Conservation (phyloP, 2,329 filamentous ascomycete species). For the Keithomyces neogunnii region DNA sequence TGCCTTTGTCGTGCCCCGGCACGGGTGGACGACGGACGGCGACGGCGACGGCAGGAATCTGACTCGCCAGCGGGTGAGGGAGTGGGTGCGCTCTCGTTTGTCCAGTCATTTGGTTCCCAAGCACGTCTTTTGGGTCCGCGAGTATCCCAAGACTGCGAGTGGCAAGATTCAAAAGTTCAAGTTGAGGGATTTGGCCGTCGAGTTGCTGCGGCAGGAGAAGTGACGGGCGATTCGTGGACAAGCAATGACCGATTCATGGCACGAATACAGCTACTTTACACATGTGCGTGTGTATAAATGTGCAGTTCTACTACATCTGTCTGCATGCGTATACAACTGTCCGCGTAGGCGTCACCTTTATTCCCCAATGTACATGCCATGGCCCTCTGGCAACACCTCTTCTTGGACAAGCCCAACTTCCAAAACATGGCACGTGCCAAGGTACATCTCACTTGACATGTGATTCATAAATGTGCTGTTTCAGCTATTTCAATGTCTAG, state of each 20-base stretch:
- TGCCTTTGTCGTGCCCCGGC: conserved; percentile 62
- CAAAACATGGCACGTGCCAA: neutral
- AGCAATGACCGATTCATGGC: too few relatives aligned
- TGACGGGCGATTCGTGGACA: neutral
- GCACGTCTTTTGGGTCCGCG: conserved; percentile 76
- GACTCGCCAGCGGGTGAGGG: conserved; percentile 50
- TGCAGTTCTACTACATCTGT: neutral
- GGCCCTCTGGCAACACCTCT: neutral
- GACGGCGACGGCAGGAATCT: conserved; percentile 25
- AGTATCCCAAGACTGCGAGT: conserved; percentile 91
- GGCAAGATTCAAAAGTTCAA: conserved; percentile 97
- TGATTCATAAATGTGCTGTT: neutral
- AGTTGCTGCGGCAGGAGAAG: conserved; percentile 17
- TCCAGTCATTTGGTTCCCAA: conserved; percentile 75
- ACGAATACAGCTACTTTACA: neutral
- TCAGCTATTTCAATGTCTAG: neutral
- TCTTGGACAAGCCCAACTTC: neutral
- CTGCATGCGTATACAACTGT: too few relatives aligned
- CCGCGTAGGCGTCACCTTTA: too few relatives aligned
- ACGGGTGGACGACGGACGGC: conserved; percentile 17
- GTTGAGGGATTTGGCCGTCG: conserved; percentile 56
- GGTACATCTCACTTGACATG: neutral
- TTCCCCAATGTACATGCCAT: too few relatives aligned
- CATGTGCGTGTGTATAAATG: neutral
- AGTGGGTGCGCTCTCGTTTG: conserved; percentile 64